phyloP scores from a whole-genome alignment of 179 eudicot species.

The Pouteria campechiana region DNA sequence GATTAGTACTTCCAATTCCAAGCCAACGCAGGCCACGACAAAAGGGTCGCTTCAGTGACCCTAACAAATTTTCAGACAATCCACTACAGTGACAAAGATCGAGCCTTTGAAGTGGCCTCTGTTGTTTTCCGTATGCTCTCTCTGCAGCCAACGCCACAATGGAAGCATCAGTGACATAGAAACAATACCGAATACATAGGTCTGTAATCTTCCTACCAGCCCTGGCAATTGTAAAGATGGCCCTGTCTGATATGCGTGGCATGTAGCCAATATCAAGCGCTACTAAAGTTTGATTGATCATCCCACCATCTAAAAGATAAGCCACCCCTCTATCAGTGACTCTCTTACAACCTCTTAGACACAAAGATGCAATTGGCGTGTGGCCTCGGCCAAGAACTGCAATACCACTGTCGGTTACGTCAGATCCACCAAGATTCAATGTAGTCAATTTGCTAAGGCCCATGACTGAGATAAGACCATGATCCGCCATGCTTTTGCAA shows the following conservation, averaged over 20 bases:
- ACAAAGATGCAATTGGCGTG: slow-evolving; percentile 17
- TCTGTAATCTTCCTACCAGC: slow-evolving; percentile 16
- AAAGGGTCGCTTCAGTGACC: slow-evolving; percentile 15
- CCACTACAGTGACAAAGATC: slow-evolving; percentile 26
- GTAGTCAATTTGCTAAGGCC: slow-evolving; percentile 15
- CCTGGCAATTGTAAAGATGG: slow-evolving; percentile 13
- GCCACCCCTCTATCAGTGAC: slow-evolving; percentile 30
- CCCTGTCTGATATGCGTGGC: slow-evolving; percentile 29
- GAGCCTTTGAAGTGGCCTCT: slow-evolving; percentile 15
- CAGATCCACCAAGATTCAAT: slow-evolving; percentile 26
- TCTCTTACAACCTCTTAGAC: slow-evolving; percentile 30
- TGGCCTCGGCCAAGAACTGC: slow-evolving; percentile 17
- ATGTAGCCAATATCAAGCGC: slow-evolving; percentile 21
- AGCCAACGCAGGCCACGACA: slow-evolving; percentile 34
- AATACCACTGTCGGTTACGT: slow-evolving; percentile 33
- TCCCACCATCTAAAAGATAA: slow-evolving; percentile 12
- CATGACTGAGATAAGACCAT: slow-evolving; percentile 18
- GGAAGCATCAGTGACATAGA: slow-evolving; percentile 24
- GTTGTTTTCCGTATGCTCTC: slow-evolving; percentile 8
- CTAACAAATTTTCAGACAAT: slow-evolving; percentile 11
- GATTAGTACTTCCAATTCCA: slow-evolving; percentile 21
- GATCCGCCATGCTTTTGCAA: slow-evolving; percentile 27
- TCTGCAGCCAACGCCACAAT: slow-evolving; percentile 16
- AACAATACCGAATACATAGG: slow-evolving; percentile 29
- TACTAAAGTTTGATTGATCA: slow-evolving; percentile 19